Evolutionary conservation across 2,329 filamentous ascomycete species (phyloP).

Genomic region (Fusarium luffae): DNA sequence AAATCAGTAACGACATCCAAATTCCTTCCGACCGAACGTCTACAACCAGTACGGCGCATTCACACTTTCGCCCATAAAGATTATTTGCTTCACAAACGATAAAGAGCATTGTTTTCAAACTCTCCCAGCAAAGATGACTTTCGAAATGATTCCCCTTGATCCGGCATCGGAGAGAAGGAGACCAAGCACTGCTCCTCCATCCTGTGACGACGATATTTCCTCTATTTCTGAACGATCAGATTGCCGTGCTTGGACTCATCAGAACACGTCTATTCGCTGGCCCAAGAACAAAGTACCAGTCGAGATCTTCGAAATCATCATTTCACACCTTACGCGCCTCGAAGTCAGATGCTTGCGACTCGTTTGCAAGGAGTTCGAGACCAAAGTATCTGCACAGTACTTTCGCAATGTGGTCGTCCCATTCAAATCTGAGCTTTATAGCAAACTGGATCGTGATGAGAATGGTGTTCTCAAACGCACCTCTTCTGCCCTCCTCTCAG

Average conservation of each 20-base stretch:
- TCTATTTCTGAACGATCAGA: constrained; percentile 8
- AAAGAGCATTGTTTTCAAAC: background rate
- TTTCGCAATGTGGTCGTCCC: constrained; percentile 73
- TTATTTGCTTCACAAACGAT: background rate
- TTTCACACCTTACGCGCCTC: constrained; percentile 63
- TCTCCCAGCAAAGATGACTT: background rate
- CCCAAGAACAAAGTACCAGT: constrained; percentile 60
- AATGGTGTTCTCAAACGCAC: constrained; percentile 39
- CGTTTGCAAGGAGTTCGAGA: constrained; percentile 68
- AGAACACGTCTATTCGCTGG: constrained; percentile 41
- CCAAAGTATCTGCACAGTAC: constrained; percentile 65
- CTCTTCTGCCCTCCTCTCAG: constrained; percentile 50
- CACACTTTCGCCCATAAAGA: background rate
- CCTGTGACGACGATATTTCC: constrained; percentile 29
- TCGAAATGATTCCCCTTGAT: background rate
- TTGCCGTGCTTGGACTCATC: constrained; percentile 5
- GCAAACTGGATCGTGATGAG: constrained; percentile 45
- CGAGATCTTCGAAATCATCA: constrained; percentile 71
- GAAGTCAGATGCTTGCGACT: constrained; percentile 71
- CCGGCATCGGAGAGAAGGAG: constrained; percentile 14
- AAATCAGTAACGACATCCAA: constrained; percentile 22
- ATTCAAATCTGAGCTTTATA: constrained; percentile 73
- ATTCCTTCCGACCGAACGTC: constrained; percentile 33
- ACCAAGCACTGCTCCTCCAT: constrained; percentile 35
- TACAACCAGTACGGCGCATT: constrained; percentile 4